Percentiles rank a stretch among this genome's conserved stretches.
Evolutionary conservation across 1,139 yeast species (phyloP).

Genomic region (Entelexis sorbosivorans): DNA sequence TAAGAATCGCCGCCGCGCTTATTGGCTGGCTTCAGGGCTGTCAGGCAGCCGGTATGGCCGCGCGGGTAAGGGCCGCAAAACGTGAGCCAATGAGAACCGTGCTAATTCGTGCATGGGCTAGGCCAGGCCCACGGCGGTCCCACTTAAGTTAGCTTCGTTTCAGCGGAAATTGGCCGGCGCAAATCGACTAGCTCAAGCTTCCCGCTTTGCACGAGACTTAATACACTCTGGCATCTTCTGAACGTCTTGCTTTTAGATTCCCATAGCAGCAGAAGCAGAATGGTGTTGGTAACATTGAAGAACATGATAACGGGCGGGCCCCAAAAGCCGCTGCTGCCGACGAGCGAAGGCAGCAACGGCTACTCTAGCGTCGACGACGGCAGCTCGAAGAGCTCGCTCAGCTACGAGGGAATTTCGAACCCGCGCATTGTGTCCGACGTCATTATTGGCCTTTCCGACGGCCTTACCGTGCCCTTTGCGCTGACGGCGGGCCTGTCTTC

Average conservation of each 20-base stretch:
- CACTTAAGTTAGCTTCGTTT: constrained; percentile 1
- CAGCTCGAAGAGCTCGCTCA: constrained; percentile 16
- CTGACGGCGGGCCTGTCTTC: constrained; percentile 71
- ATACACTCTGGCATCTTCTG: background rate
- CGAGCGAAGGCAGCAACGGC: constrained; percentile 14
- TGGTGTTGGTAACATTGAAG: constrained; percentile 30
- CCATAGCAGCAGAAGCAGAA: constrained; percentile 9
- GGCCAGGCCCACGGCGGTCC: background rate
- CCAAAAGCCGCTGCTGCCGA: constrained; percentile 27
- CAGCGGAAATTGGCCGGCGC: background rate
- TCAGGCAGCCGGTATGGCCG: background rate
- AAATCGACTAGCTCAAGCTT: background rate
- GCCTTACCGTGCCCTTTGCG: constrained; percentile 76
- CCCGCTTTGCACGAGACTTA: background rate
- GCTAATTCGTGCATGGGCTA: constrained; percentile 56
- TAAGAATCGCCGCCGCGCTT: background rate
- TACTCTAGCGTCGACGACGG: constrained; percentile 18
- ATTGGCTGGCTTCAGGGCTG: background rate
- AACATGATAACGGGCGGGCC: constrained; percentile 27
- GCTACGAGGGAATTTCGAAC: constrained; percentile 25
- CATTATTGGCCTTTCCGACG: constrained; percentile 70
- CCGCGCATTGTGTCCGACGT: constrained; percentile 72
- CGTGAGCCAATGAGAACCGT: constrained; percentile 71
- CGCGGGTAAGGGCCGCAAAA: background rate
- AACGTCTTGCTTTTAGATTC: background rate